Conservation (phyloP, 1,139 yeast genomes). For the Geotrichum fermentans region DNA sequence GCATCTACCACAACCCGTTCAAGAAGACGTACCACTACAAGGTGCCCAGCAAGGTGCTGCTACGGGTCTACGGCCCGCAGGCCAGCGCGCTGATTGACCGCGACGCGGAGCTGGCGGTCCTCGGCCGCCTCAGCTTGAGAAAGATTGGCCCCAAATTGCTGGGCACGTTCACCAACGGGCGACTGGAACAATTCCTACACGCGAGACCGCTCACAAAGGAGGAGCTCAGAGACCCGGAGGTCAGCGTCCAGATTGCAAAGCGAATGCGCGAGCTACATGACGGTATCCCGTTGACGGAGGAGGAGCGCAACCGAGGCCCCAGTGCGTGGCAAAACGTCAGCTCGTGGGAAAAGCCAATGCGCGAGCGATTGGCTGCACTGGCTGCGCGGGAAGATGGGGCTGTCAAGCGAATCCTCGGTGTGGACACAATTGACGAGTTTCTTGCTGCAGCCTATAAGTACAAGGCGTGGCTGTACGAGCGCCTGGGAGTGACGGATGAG, state of each 20-base stretch:
- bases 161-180: slow-evolving; percentile 86
- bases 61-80: slow-evolving; percentile 88
- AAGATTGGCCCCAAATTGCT: slow-evolving; percentile 83
- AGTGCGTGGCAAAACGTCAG: slow-evolving; percentile 63
- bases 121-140: slow-evolving; percentile 67
- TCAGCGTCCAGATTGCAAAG: slow-evolving; percentile 82
- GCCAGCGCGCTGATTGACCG: slow-evolving; percentile 84
- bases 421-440: slow-evolving; percentile 17
- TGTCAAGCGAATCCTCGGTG: slow-evolving; percentile 19
- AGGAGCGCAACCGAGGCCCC: slow-evolving; percentile 55
- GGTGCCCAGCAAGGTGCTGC: slow-evolving; percentile 48
- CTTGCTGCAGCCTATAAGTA: slow-evolving; percentile 43
- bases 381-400: slow-evolving; percentile 26
- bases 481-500: slow-evolving; percentile 30
- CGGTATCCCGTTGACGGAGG: slow-evolving; percentile 60
- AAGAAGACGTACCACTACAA: slow-evolving; percentile 30
- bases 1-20: slow-evolving; percentile 12
- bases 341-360: slow-evolving; percentile 66
- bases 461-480: slow-evolving; percentile 50
- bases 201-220: slow-evolving; percentile 67
- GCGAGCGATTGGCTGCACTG: slow-evolving; percentile 38
- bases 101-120: slow-evolving; percentile 65
- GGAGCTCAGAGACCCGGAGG: slow-evolving; percentile 69
- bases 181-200: slow-evolving; percentile 86
- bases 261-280: slow-evolving; percentile 93